A percentile compares a stretch with the other conserved stretches of the same genome.
Conservation (phyloP, 2,329 filamentous ascomycete genomes). For the Apiospora koreana region DNA sequence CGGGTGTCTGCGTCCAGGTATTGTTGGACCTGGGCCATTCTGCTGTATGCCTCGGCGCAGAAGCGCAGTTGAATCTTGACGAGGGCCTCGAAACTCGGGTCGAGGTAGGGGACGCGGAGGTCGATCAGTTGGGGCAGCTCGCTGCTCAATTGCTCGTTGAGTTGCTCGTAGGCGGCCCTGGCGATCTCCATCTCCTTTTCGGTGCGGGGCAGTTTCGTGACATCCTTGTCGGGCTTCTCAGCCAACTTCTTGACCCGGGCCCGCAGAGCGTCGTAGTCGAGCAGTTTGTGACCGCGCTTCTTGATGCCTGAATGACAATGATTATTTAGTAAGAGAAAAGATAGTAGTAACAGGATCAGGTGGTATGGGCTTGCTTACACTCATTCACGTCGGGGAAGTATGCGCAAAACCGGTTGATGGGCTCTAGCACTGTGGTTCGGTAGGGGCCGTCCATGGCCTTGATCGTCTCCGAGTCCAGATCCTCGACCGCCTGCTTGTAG, state of each 20-base stretch:
- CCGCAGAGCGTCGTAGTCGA: conserved; percentile 95
- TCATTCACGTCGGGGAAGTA: conserved; percentile 99
- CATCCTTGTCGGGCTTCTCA: conserved; percentile 98
- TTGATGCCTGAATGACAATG: conserved; percentile 70
- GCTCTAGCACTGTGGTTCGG: conserved; percentile 90
- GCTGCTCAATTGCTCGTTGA: conserved; percentile 92
- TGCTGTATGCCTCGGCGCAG: conserved; percentile 94
- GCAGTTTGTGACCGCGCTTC: conserved; percentile 96
- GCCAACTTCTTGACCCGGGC: conserved; percentile 96
- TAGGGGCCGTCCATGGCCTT: conserved; percentile 97
- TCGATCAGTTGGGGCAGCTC: conserved; percentile 97
- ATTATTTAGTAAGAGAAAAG: conserved; percentile 20
- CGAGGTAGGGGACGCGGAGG: conserved; percentile 92
- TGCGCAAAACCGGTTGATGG: conserved; percentile 92
- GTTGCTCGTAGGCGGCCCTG: conserved; percentile 88
- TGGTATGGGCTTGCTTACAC: conserved; percentile 54
- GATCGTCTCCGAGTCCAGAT: conserved; percentile 96
- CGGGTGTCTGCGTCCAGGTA: conserved; percentile 94
- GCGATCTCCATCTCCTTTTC: conserved; percentile 97
- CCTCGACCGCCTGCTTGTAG: conserved; percentile 98
- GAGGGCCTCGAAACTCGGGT: conserved; percentile 94
- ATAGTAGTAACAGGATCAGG: background rate
- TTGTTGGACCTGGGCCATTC: conserved; percentile 99
- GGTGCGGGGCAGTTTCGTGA: conserved; percentile 90
- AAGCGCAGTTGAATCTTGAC: conserved; percentile 98